Percentiles rank a stretch among this genome's conserved stretches.
Conservation (phyloP, 495 filamentous ascomycete genomes). For the Podospora didyma region DNA sequence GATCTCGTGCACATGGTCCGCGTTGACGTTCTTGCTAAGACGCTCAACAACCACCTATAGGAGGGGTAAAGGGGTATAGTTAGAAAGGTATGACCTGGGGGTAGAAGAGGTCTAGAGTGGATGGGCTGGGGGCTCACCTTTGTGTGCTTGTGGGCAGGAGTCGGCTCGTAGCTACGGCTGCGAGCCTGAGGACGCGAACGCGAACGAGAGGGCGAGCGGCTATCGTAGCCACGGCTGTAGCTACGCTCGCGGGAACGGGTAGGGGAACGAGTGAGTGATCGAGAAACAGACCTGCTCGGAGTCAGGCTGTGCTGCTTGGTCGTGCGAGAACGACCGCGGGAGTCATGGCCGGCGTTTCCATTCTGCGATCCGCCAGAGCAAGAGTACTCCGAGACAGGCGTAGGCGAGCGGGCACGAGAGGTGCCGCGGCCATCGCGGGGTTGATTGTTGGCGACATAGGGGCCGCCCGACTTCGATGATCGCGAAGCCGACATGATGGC, state of each 20-base stretch:
- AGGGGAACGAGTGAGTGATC: not conserved
- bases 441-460: too few relatives aligned
- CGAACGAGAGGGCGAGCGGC: slow-evolving; percentile 31
- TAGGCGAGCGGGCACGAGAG: slow-evolving; percentile 11
- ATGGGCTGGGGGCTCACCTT: slow-evolving; percentile 21
- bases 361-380: slow-evolving; percentile 19
- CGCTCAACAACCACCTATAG: slow-evolving; percentile 90
- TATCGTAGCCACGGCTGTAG: slow-evolving; percentile 22
- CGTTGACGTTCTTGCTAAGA: slow-evolving; percentile 91
- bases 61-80: slow-evolving; percentile 3
- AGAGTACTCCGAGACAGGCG: slow-evolving; percentile 15
- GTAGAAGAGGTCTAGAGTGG: not conserved
- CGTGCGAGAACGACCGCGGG: slow-evolving; percentile 19
- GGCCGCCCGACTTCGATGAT: too few relatives aligned
- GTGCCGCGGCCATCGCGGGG: slow-evolving; percentile 10
- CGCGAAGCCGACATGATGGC: too few relatives aligned
- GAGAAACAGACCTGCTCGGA: not conserved
- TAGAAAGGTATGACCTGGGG: slow-evolving; percentile 6
- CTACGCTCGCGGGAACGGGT: slow-evolving; percentile 19
- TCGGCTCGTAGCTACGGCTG: too few relatives aligned
- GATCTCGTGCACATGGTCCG: slow-evolving; percentile 83
- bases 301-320: too few relatives aligned
- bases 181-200: not conserved
- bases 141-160: slow-evolving; percentile 22
- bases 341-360: slow-evolving; percentile 9